phyloP scores from a whole-genome alignment of 2,329 filamentous ascomycete genomes.

The Alternaria brassicae region DNA sequence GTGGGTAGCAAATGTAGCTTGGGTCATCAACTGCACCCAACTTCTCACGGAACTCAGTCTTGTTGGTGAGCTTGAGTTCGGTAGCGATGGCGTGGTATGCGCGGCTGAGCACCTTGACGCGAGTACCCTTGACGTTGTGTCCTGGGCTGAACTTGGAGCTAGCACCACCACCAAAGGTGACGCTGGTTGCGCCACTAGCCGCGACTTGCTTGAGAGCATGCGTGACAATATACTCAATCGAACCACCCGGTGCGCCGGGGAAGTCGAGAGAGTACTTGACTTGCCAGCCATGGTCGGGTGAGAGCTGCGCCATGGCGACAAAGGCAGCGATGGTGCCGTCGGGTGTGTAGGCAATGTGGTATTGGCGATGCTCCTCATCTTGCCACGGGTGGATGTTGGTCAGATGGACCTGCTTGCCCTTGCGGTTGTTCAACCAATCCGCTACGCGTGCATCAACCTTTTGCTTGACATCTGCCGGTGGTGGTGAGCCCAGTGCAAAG shows the following conservation, averaged over 20 bases:
- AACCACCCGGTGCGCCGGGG: constrained; percentile 82
- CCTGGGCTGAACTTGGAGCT: constrained; percentile 76
- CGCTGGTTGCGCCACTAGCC: constrained; percentile 65
- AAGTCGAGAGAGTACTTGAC: constrained; percentile 97
- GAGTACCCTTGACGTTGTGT: constrained; percentile 79
- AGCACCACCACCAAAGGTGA: constrained; percentile 89
- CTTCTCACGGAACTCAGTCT: constrained; percentile 90
- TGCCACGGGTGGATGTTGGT: constrained; percentile 91
- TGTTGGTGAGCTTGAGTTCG: constrained; percentile 81
- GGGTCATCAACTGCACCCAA: constrained; percentile 84
- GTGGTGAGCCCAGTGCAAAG: constrained; percentile 68
- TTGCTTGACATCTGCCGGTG: constrained; percentile 70
- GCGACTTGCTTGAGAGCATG: constrained; percentile 70
- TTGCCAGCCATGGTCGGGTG: constrained; percentile 85
- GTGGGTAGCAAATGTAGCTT: constrained; percentile 89
- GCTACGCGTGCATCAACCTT: constrained; percentile 76
- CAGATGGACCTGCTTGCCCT: constrained; percentile 86
- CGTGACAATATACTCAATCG: constrained; percentile 83
- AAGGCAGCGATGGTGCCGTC: constrained; percentile 76
- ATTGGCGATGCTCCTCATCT: constrained; percentile 81
- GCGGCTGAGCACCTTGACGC: constrained; percentile 80
- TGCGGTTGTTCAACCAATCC: constrained; percentile 81
- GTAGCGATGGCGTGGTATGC: constrained; percentile 84
- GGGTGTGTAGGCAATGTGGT: constrained; percentile 79
- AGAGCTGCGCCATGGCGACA: constrained; percentile 82